Evolutionary conservation across 1,284 basidiomycete genomes (phyloP), one percentile per base, ranked within the genome.

Genomic region (Rhodotorula sp.): DNA sequence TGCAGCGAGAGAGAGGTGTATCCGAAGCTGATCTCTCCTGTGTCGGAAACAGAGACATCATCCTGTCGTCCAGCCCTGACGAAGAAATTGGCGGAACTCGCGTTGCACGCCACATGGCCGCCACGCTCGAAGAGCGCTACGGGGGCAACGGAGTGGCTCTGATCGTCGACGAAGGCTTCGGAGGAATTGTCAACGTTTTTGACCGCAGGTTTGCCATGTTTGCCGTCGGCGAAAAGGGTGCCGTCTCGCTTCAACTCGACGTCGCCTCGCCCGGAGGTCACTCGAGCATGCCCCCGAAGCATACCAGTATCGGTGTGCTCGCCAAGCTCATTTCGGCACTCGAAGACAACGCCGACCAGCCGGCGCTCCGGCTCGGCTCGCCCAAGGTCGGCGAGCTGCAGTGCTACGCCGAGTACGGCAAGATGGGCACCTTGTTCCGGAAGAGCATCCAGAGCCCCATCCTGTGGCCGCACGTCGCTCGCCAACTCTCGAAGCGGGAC

Each of bases 31-130:
- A 51, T n/a, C 20, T 14, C 20, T 3, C 24, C 59, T 60, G 12
- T 33, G 22, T n/a, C 30, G 14, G 77, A 24, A 14, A 26, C 49
- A 64, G 87, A 10, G 82, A 83, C 0, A 80, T 90, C 54, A 82
- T 90, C 30, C 81, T 89, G 30, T 84, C 86, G 1, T 87, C 86
- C 62, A 89, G 89, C 26, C 86, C 86, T 69, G 89, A 90, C 75
- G 89, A 90, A 76, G 89, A 91, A 79, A 78, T 82, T 4, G 83
- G 84, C 37, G 87, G 87, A 6, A 49, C 55, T 24, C 79, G 87
- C 84, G 88, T 87, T 22, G 88, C 88, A 6, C 79, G 78, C 12
- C 70, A 82, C 48, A 80, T 90, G 57, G 82, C 82, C n/a, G 70
- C 81, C 49, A 82, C 83, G 67, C 81, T 90, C 55, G 80, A 85